These are phyloP conservation scores for Cutaneotrichosporon cavernicola DNA, from an alignment of 1,284 basidiomycete genomes.

Conservation along the genomic window DNA sequence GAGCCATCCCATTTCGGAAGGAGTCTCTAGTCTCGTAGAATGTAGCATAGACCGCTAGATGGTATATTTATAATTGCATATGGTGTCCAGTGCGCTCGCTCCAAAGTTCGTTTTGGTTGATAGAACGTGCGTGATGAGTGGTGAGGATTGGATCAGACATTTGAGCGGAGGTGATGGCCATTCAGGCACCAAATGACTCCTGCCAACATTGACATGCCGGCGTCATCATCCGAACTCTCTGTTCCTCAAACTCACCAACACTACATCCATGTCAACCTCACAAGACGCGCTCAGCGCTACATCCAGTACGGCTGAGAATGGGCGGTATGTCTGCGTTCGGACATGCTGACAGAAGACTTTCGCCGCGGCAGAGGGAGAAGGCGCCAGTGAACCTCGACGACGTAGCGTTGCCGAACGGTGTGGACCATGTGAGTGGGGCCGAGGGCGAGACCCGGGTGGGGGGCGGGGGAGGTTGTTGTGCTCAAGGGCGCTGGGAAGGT, in stretches of 20 bases:
- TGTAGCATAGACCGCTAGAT: background rate
- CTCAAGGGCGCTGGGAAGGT: no score
- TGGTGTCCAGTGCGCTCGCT: no score
- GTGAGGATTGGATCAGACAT: background rate
- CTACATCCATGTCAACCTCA: background rate
- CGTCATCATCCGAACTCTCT: background rate
- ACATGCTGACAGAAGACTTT: slow-evolving; percentile 14
- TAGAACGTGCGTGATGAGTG: background rate
- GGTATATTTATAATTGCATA: background rate
- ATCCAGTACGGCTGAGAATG: background rate
- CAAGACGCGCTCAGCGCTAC: background rate
- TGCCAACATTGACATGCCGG: background rate
- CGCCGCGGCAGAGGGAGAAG: slow-evolving; percentile 24
- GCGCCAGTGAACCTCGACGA: slow-evolving; percentile 13
- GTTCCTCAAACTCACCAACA: background rate
- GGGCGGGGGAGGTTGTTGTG: background rate
- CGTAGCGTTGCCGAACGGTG: slow-evolving; percentile 15
- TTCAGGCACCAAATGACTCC: background rate
- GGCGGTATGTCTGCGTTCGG: background rate
- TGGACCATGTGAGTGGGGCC: slow-evolving; percentile 20
- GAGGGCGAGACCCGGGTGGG: background rate
- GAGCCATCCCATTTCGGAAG: background rate
- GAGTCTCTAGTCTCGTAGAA: background rate
- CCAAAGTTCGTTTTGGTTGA: background rate
- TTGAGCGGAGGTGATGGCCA: background rate